Evolutionary conservation across 768 basidiomycete genomes (phyloP), one percentile per base, ranked within the genome.

Genomic region (Rubroboletus pulcherrimus): DNA sequence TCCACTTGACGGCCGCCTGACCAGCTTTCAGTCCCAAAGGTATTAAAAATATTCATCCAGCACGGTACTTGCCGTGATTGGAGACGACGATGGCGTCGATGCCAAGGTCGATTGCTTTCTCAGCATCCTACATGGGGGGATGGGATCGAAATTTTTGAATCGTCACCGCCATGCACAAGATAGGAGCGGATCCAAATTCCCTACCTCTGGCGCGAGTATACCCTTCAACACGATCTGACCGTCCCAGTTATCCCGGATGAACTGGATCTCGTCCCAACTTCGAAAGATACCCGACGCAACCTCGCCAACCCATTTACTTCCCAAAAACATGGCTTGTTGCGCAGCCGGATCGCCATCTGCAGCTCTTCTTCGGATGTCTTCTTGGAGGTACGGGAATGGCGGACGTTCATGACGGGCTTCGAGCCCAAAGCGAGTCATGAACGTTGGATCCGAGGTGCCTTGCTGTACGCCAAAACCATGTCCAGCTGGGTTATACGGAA

Each of bases 61-160:
- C 2, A 17, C 9, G 11, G 2, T 17, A 63, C 76, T 31, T 46
- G 86, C 87, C 88, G 59, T 92, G 90, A 63, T 91, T 93, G 10
- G 87, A 90, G 15, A 92, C 86, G 46, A 93, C 68, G 55, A 93
- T 87, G 1, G 87, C 90, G 53, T 91, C 80, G 14, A 83, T 76
- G 1, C 86, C 81, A 19, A 77, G 62, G 29, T 87, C 81, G 14
- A 89, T 66, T 0, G 87, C 86, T 62, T 78, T 81, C 64, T 87
- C 65, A 6, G 79, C 79, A 47, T 80, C 78, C 54, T 72, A 49
- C 35, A 30, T 7, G 17, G n/a, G 26, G 21, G 21, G 21, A 21
- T 21, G 21, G 12, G 24, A 35, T 14, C 24, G 4, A 48, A 26
- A 26, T 0, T 4, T n/a, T 19, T 7, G 26, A 17, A 26, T 43